phyloP scores from a whole-genome alignment of 2,329 filamentous ascomycete species.

The Arachnomyces sp. region DNA sequence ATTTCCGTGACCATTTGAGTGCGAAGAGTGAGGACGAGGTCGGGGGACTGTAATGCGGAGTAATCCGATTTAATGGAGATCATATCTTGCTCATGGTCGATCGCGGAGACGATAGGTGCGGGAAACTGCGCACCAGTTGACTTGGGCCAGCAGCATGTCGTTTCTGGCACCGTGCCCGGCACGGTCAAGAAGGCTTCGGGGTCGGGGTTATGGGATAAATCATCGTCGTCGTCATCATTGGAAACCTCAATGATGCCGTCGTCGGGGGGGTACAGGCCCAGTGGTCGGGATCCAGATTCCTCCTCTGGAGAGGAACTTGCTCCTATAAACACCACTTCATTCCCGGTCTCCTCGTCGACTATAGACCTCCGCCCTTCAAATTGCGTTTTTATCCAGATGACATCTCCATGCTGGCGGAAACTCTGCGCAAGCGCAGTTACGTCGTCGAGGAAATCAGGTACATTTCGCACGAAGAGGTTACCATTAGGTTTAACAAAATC shows the following conservation, averaged over 20 bases:
- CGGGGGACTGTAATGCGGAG: slow-evolving; percentile 72
- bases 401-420: slow-evolving; percentile 63
- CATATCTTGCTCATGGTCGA: slow-evolving; percentile 44
- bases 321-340: slow-evolving; percentile 27
- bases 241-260: too few relatives aligned
- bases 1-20: slow-evolving; percentile 81
- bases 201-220: slow-evolving; percentile 21
- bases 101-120: slow-evolving; percentile 40
- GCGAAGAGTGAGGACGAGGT: slow-evolving; percentile 67
- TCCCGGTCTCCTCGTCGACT: slow-evolving; percentile 43
- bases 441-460: slow-evolving; percentile 57
- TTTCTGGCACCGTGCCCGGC: slow-evolving; percentile 8
- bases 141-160: slow-evolving; percentile 32
- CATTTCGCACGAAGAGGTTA: slow-evolving; percentile 56
- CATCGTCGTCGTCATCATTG: background rate
- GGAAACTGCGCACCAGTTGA: slow-evolving; percentile 42
- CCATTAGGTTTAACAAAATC: slow-evolving; percentile 69
- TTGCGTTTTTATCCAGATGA: slow-evolving; percentile 78
- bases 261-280: too few relatives aligned
- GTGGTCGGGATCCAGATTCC: slow-evolving; percentile 14
- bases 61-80: slow-evolving; percentile 67
- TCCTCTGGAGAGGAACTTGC: background rate
- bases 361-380: slow-evolving; percentile 56
- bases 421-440: slow-evolving; percentile 58
- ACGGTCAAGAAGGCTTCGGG: slow-evolving; percentile 36